A percentile compares a stretch with the other conserved stretches of the same genome.
phyloP scores from a whole-genome alignment of 768 basidiomycete species.

The Austroboletus festivus region DNA sequence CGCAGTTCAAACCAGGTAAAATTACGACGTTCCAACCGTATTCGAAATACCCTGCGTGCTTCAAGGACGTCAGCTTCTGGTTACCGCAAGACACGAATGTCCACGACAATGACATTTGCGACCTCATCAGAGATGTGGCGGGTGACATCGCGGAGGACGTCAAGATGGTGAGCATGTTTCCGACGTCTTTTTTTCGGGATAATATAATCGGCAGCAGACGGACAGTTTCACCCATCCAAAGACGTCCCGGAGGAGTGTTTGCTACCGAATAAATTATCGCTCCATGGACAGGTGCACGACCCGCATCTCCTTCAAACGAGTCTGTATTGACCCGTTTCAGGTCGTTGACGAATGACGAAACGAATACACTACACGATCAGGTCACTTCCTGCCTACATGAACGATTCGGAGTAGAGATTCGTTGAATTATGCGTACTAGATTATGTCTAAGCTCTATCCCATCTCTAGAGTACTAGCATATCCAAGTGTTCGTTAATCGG shows the following conservation, averaged over 20 bases:
- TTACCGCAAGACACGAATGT: conserved; percentile 49
- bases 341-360: conserved; percentile 86
- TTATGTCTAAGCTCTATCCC: conserved; percentile 33
- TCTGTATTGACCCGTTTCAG: conserved; percentile 36
- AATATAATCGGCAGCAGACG: conserved; percentile 50
- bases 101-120: conserved; percentile 97
- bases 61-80: conserved; percentile 98
- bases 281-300: conserved; percentile 90
- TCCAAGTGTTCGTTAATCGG: conserved; percentile 12
- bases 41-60: conserved; percentile 88
- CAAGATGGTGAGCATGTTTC: conserved; percentile 53
- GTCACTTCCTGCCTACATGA: conserved; percentile 55
- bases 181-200: not conserved
- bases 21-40: conserved; percentile 87
- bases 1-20: conserved; percentile 75
- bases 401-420: conserved; percentile 82
- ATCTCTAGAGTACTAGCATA: conserved; percentile 28
- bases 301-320: not conserved
- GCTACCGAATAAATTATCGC: conserved; percentile 90
- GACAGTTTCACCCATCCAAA: conserved; percentile 91
- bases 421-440: conserved; percentile 52
- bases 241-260: conserved; percentile 72
- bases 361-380: conserved; percentile 70
- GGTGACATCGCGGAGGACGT: conserved; percentile 94
- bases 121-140: conserved; percentile 87